Evolutionary conservation across 257 asterid species (phyloP), one percentile per base, ranked within the genome.

Genomic region (Solanum etuberosum): DNA sequence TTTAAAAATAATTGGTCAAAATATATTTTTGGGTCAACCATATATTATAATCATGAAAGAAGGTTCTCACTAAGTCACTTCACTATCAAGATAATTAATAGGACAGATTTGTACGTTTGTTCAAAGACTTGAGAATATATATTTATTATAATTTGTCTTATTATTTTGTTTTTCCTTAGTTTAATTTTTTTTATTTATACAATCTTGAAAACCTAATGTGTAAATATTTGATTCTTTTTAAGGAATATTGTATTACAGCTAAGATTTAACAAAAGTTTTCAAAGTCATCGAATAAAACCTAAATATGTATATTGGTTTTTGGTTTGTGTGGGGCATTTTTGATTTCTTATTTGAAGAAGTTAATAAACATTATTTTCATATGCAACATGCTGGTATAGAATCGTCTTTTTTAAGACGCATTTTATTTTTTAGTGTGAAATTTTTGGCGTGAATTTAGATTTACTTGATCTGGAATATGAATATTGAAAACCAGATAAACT

Each of bases 201-300:
- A 38, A 13, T 40, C 12, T 23, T 40, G 34, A 76, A 76, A 38
- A 40, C 21, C 9, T 74, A 76, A 76, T 76, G 83, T 76, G 83
- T 42, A 76, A 23, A 6, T 76, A 40, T 40, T 70, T 38, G 34
- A 3, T 76, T 76, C 21, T 3, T 37, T 65, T 38, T 27, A 71
- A 32, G 3, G 25, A 32, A 2, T 18, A 40, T 72, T 72, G 74
- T 74, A 40, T 54, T 32, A 86, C 87, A 86, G 87, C 86, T 54
- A 51, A 57, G 80, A 35, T 88, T 86, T 35, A 82, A 83, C 32
- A 42, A 0, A 71, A 57, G 40, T 3, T 71, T 59, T 83, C 89
- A 74, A 61, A 89, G 89, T 83, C 89, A 5, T 83, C 83, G 78
- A 59, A 37, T 70, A 35, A 11, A 76, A n/a, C 46, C 31, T 8